phyloP scores from a whole-genome alignment of 805 yeast species.

The Saturnispora besseyi region DNA sequence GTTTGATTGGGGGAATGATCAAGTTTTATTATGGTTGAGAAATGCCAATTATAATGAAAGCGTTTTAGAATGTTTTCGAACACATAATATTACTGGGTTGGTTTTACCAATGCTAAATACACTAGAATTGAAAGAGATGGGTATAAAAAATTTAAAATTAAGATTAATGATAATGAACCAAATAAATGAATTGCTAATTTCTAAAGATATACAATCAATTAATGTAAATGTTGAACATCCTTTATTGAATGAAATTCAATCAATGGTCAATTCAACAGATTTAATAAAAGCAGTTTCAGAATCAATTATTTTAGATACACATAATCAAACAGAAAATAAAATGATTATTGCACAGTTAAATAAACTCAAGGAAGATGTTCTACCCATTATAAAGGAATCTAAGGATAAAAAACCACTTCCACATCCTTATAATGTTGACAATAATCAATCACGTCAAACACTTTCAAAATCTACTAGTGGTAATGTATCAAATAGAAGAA shows the following conservation, averaged over 20 bases:
- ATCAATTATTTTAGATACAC: constrained; percentile 18
- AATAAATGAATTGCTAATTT: constrained; percentile 43
- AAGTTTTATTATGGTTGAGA: constrained; percentile 25
- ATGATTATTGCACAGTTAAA: constrained; percentile 45
- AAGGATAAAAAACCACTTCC: constrained; percentile 66
- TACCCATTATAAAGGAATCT: constrained; percentile 51
- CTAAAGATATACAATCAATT: constrained; percentile 20
- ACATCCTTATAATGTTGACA: constrained; percentile 33
- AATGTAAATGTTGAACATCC: constrained; percentile 19
- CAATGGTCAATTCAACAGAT: constrained; percentile 19
- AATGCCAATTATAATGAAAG: constrained; percentile 18
- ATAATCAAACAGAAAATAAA: constrained; percentile 17
- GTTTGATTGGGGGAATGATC: constrained; percentile 26
- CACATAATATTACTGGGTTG: constrained; percentile 64
- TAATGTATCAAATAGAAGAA: background rate
- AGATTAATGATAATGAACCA: constrained; percentile 54
- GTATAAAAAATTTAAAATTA: constrained; percentile 42
- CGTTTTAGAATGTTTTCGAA: constrained; percentile 32
- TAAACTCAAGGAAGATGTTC: constrained; percentile 52
- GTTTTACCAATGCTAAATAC: constrained; percentile 60
- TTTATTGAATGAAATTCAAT: constrained; percentile 19
- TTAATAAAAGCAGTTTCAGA: constrained; percentile 19
- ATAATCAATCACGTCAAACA: constrained; percentile 1
- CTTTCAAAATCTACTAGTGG: background rate
- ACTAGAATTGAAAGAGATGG: constrained; percentile 67